Conservation (phyloP, 331 rosid species). For the Arachis monticola region DNA sequence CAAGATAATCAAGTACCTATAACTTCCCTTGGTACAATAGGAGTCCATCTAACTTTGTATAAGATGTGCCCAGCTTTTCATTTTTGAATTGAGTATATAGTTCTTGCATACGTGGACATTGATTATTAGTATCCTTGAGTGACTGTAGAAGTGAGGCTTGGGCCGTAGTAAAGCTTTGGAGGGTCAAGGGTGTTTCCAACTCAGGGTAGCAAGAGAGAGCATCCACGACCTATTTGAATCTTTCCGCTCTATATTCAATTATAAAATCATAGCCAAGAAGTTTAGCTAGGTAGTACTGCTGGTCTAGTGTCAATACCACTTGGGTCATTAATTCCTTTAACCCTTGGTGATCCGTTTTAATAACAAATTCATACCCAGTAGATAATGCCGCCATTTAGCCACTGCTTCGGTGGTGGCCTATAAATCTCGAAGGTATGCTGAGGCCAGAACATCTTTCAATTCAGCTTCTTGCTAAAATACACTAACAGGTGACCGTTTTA, state of each 20-base stretch:
- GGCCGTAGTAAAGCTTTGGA: too few species aligned
- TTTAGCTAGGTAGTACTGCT: neutral
- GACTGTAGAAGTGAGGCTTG: too few species aligned
- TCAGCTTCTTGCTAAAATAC: too few species aligned
- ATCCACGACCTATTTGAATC: neutral
- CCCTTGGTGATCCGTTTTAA: neutral
- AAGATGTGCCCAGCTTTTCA: too few species aligned
- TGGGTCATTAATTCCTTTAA: neutral
- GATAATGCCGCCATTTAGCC: neutral
- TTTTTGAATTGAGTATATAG: too few species aligned
- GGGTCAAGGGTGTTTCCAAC: too few species aligned
- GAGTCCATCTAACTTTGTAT: too few species aligned
- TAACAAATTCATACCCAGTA: neutral
- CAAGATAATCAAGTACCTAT: too few species aligned
- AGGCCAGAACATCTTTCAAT: neutral
- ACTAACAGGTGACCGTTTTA: neutral
- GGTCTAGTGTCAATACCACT: neutral
- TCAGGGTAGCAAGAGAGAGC: neutral
- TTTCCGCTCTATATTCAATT: neutral
- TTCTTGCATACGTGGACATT: too few species aligned
- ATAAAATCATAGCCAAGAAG: neutral
- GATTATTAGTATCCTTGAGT: too few species aligned
- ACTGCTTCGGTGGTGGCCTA: neutral
- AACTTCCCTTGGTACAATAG: too few species aligned
- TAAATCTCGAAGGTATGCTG: neutral